A percentile compares a stretch with the other conserved stretches of the same genome.
Conservation (phyloP, 1,284 basidiomycete genomes). For the Microbotryomycetes sp. region DNA sequence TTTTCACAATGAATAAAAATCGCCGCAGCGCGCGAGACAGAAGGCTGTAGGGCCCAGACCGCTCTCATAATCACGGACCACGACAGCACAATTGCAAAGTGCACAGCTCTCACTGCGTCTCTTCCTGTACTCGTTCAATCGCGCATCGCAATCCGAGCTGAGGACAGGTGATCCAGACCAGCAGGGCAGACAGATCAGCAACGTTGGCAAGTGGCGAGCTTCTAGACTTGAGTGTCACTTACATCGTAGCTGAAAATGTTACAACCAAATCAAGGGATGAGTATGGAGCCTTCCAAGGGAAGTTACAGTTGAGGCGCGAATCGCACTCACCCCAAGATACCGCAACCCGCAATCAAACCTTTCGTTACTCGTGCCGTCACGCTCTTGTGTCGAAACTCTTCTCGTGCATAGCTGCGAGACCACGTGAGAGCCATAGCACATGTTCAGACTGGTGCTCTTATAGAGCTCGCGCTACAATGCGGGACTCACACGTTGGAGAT, state of each 20-base stretch:
- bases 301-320: background rate
- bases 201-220: too few species aligned
- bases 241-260: background rate
- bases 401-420: slow-evolving; percentile 22
- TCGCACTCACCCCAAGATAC: slow-evolving; percentile 1
- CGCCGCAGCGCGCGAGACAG: too few species aligned
- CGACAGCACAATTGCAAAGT: too few species aligned
- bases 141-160: background rate
- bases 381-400: slow-evolving; percentile 32
- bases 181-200: background rate
- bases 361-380: slow-evolving; percentile 24
- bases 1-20: too few species aligned
- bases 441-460: background rate
- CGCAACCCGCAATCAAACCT: slow-evolving; percentile 22
- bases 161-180: background rate
- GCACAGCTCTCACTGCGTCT: background rate
- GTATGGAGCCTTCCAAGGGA: too few species aligned
- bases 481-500: slow-evolving; percentile 30
- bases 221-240: too few species aligned
- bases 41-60: too few species aligned
- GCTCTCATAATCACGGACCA: too few species aligned
- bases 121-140: background rate
- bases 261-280: too few species aligned
- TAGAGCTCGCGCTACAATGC: background rate
- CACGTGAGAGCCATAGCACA: background rate